Evolutionary conservation across 2,329 filamentous ascomycete genomes (phyloP).

Genomic region (Colletotrichum phormii): DNA sequence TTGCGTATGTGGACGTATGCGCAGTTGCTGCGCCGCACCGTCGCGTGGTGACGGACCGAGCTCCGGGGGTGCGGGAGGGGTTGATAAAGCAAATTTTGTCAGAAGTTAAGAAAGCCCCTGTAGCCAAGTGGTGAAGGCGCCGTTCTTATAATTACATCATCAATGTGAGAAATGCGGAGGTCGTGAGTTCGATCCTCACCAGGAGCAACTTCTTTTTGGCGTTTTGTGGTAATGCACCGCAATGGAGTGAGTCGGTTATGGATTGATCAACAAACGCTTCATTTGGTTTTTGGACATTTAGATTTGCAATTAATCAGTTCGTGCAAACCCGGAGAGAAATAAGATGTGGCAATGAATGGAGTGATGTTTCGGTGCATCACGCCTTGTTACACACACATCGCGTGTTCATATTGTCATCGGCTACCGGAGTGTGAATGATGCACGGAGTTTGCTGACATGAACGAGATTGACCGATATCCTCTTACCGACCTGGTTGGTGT

Average conservation of each 20-base stretch:
- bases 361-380: not conserved
- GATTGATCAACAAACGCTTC: no score
- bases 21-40: not conserved
- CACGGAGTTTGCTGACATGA: not conserved
- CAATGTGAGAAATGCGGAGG: slow-evolving; percentile 45
- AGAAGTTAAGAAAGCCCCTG: slow-evolving; percentile 36
- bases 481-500: not conserved
- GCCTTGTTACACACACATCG: not conserved
- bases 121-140: slow-evolving; percentile 50
- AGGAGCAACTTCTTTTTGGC: slow-evolving; percentile 35
- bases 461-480: not conserved
- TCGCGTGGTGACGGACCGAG: not conserved
- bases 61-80: not conserved
- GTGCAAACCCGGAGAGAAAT: not conserved
- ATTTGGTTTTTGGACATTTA: no score
- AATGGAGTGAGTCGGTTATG: no score
- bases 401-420: not conserved
- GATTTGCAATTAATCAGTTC: no score
- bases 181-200: slow-evolving; percentile 48
- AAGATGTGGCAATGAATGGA: not conserved
- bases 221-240: no score
- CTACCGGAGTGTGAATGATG: not conserved
- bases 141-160: slow-evolving; percentile 45
- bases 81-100: accelerated
- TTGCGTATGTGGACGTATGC: not conserved